Base-by-base conservation (phyloP, 83 land plant species). In the Diphasiastrum complanatum region DNA sequence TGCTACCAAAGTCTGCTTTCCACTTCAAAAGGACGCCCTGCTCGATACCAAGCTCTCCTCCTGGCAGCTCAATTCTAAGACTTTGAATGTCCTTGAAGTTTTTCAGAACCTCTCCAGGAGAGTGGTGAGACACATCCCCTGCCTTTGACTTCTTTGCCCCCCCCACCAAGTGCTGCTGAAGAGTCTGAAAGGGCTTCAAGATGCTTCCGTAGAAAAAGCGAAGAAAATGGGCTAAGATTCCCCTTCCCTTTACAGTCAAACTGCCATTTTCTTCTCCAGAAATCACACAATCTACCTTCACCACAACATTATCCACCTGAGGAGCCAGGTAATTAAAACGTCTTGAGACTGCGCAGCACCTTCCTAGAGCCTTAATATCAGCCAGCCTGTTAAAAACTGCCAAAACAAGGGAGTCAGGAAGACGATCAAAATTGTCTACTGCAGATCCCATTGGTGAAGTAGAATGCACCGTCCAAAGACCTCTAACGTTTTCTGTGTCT, bases 301-400 rank as follows among this genome's bases (percentile, higher is more conserved):
- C 59, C 30, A 55, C 59, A 31, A 55, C 59, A 32, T 55, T 55
- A 0, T 55, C 59, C 35, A 55, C 59, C 59, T 55, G 59, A 27
- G 59, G 31, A 24, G 59, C 59, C 38, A 55, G 14, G 59, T 18
- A 16, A 18, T 27, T 10, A 27, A 55, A 32, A 6, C 59, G 30
- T 27, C 35, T 1, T 16, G 59, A 55, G n/a, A 55, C 59, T 11
- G 59, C 59, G 19, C 59, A 55, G 19, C 59, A 55, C 59, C 27
- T 27, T 11, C 59, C 59, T 35, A n/a, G n/a, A n/a, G n/a, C n/a
- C n/a, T n/a, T n/a, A n/a, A n/a, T n/a, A n/a, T n/a, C n/a, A n/a
- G n/a, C 26, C 11, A 20, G 34, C 59, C 59, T 55, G 59, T 55
- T 55, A 27, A 55, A 55, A 12, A 55, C 31, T 12, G 34, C 27